Evolutionary conservation across 2,329 filamentous ascomycete species (phyloP).

Genomic region (Scortechinia acanthostroma): DNA sequence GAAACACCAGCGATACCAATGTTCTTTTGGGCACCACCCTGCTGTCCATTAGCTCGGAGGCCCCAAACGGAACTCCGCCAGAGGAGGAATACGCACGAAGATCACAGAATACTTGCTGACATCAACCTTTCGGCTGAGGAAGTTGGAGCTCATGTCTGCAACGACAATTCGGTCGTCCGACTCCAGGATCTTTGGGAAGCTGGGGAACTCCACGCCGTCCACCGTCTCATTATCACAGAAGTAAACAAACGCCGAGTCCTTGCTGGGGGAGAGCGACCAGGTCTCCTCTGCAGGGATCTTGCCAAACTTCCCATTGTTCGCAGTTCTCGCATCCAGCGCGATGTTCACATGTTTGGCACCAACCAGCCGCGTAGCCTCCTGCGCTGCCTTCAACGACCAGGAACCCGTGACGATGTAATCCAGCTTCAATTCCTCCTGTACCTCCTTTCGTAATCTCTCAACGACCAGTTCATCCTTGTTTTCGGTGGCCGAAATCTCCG

Average conservation of each 20-base stretch:
- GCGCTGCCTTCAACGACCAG: conserved; percentile 83
- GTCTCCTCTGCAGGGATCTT: conserved; percentile 70
- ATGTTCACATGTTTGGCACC: conserved; percentile 77
- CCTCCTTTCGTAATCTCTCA: conserved; percentile 52
- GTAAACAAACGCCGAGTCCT: conserved; percentile 70
- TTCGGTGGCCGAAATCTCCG: conserved; percentile 43
- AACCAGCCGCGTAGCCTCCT: conserved; percentile 73
- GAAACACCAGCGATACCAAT: conserved; percentile 80
- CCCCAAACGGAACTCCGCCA: background rate
- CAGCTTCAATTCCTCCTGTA: conserved; percentile 67
- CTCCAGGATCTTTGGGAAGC: conserved; percentile 58
- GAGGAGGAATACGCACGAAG: conserved; percentile 48
- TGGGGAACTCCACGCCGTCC: conserved; percentile 83
- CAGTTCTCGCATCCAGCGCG: conserved; percentile 58
- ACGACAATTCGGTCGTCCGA: conserved; percentile 69
- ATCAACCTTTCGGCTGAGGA: conserved; percentile 73
- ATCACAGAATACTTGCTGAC: conserved; percentile 74
- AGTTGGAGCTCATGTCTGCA: conserved; percentile 91
- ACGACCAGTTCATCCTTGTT: conserved; percentile 45
- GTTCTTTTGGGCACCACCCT: conserved; percentile 80
- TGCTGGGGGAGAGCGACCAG: conserved; percentile 59
- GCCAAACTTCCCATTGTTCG: conserved; percentile 76
- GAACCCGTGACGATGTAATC: conserved; percentile 88
- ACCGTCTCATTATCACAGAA: conserved; percentile 93
- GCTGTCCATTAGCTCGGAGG: too few relatives aligned